A percentile compares a stretch with the other conserved stretches of the same genome.
Evolutionary conservation across 1,139 yeast genomes (phyloP).

Genomic region (Kodamaea plutei): DNA sequence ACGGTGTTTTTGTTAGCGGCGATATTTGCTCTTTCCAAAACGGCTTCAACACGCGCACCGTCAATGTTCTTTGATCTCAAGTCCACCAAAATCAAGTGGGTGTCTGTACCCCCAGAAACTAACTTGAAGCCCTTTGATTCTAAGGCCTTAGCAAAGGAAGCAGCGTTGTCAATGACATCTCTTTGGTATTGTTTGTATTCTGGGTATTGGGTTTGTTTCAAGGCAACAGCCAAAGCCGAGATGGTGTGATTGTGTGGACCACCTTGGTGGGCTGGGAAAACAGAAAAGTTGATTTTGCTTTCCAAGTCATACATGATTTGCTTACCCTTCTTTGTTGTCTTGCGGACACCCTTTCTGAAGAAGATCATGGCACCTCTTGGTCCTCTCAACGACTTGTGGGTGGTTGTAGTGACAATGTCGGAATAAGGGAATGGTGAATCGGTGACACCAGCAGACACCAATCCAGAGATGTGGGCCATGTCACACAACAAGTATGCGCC

Average conservation of each 20-base stretch:
- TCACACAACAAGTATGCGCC: constrained; percentile 90
- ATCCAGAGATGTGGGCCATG: constrained; percentile 96
- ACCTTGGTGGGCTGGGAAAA: constrained; percentile 99
- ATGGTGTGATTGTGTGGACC: constrained; percentile 98
- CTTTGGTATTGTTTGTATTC: constrained; percentile 84
- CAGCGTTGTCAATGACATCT: constrained; percentile 77
- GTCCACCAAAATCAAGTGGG: constrained; percentile 85
- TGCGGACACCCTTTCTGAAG: constrained; percentile 88
- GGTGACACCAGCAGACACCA: constrained; percentile 89
- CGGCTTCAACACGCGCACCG: constrained; percentile 94
- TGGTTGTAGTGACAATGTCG: constrained; percentile 94
- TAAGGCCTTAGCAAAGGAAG: constrained; percentile 69
- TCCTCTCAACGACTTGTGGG: constrained; percentile 95
- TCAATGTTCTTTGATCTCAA: constrained; percentile 82
- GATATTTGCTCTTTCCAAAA: constrained; percentile 82
- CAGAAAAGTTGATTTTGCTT: constrained; percentile 87
- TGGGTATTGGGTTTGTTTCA: constrained; percentile 83
- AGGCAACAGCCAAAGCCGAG: constrained; percentile 90
- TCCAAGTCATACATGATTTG: constrained; percentile 85
- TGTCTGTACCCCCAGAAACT: constrained; percentile 92
- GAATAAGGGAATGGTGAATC: constrained; percentile 92
- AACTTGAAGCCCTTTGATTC: constrained; percentile 64
- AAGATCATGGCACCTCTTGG: constrained; percentile 99
- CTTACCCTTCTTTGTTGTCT: constrained; percentile 82
- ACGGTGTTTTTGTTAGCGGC: constrained; percentile 95